A percentile compares a stretch with the other conserved stretches of the same genome.
phyloP scores from a whole-genome alignment of 73 alveolate species.

The Paramecium caudatum region DNA sequence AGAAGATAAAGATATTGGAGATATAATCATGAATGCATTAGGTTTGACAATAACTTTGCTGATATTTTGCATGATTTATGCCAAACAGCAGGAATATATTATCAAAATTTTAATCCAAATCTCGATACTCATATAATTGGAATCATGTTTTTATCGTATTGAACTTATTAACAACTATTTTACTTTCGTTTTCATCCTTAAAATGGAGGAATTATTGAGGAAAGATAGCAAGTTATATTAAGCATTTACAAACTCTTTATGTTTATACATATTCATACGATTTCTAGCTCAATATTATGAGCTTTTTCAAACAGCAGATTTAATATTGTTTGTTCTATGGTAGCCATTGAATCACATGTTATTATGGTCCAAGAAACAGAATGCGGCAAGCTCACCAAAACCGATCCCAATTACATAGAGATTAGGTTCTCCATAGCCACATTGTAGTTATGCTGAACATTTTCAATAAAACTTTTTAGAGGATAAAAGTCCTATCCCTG shows the following conservation, averaged over 20 bases:
- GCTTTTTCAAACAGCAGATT: background rate
- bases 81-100: background rate
- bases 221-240: background rate
- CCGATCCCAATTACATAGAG: background rate
- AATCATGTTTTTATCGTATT: background rate
- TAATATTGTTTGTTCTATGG: conserved; percentile 22
- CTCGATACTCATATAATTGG: background rate
- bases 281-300: background rate
- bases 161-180: background rate
- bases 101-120: background rate
- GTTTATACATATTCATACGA: background rate
- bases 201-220: background rate
- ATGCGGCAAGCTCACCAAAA: background rate
- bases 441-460: background rate
- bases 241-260: background rate
- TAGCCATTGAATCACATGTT: background rate
- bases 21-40: background rate
- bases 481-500: conserved; percentile 11
- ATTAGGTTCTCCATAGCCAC: background rate
- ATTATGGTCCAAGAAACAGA: background rate
- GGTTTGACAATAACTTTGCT: background rate
- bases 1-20: background rate
- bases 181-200: background rate
- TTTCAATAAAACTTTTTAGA: conserved; percentile 4
- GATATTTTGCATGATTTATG: background rate